A percentile compares a stretch with the other conserved stretches of the same genome.
Conservation (phyloP, 1,284 basidiomycete species). For the Meira miltonrushii region DNA sequence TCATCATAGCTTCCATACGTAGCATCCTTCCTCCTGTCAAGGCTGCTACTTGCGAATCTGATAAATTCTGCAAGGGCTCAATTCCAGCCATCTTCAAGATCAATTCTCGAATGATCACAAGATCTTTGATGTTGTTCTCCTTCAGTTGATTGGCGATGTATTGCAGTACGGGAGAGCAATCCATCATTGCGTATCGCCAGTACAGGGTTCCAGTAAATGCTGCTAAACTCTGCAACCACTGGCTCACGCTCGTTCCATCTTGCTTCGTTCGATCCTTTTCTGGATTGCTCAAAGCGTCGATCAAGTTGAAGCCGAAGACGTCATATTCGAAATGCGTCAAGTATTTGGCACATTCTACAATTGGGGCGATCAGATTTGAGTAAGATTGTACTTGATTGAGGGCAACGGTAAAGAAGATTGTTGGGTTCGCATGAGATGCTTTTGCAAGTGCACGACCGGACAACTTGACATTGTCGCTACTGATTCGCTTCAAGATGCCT, state of each 20-base stretch:
- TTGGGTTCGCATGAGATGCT: constrained; percentile 86
- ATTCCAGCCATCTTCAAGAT: constrained; percentile 94
- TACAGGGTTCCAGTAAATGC: constrained; percentile 90
- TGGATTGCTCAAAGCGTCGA: constrained; percentile 77
- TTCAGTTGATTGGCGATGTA: constrained; percentile 83
- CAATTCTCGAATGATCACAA: constrained; percentile 83
- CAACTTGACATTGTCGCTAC: constrained; percentile 68
- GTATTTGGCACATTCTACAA: constrained; percentile 85
- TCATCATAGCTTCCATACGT: constrained; percentile 72
- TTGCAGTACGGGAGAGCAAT: constrained; percentile 75
- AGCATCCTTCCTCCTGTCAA: constrained; percentile 85
- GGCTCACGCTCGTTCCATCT: constrained; percentile 82
- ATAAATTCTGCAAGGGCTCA: constrained; percentile 62
- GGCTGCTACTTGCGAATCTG: constrained; percentile 77
- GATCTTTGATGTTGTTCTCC: constrained; percentile 68
- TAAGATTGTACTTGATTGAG: constrained; percentile 95
- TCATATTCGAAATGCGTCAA: constrained; percentile 89
- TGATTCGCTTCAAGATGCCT: constrained; percentile 47
- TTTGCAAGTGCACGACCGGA: constrained; percentile 86
- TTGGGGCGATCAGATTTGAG: constrained; percentile 83
- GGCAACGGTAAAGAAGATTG: constrained; percentile 80
- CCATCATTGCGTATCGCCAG: constrained; percentile 68
- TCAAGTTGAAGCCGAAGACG: constrained; percentile 77
- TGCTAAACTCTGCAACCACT: constrained; percentile 82
- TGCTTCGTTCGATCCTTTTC: constrained; percentile 79